Conservation (phyloP, 1,139 yeast species). For the Blastobotrys serpentis region DNA sequence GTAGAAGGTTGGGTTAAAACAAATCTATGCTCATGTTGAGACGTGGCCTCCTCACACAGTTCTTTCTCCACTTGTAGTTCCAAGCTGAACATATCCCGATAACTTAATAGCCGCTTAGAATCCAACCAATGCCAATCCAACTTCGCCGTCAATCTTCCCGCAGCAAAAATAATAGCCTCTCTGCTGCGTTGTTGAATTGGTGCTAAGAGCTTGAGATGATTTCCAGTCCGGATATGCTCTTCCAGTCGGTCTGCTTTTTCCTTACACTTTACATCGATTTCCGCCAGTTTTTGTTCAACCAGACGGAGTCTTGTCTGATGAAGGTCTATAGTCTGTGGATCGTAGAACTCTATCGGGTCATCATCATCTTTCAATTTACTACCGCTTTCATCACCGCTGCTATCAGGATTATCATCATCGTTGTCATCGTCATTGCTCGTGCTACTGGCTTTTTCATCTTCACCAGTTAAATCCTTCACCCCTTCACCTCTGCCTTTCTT, state of each 20-base stretch:
- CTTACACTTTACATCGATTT: conserved; percentile 38
- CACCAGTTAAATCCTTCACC: not conserved
- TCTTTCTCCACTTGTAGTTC: conserved; percentile 34
- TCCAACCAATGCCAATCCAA: conserved; percentile 58
- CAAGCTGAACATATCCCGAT: conserved; percentile 42
- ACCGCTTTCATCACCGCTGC: not conserved
- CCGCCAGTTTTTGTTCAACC: conserved; percentile 33
- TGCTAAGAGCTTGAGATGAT: conserved; percentile 46
- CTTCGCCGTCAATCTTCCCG: conserved; percentile 48
- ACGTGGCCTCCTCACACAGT: conserved; percentile 17
- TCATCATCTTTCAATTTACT: not conserved
- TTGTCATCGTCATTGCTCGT: not conserved
- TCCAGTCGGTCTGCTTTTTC: conserved; percentile 40
- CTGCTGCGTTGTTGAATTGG: conserved; percentile 55
- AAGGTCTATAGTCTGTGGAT: conserved; percentile 1
- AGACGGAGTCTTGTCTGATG: conserved; percentile 17
- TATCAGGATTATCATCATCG: not conserved
- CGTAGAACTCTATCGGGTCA: too few species aligned
- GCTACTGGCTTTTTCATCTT: not conserved
- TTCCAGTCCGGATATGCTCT: conserved; percentile 40
- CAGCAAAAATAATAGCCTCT: conserved; percentile 46
- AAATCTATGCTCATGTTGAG: not conserved
- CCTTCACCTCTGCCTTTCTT: not conserved
- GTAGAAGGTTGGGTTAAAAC: conserved; percentile 1
- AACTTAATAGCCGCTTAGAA: conserved; percentile 45